Evolutionary conservation across 345 rosid species (phyloP).

Genomic region (Punica granatum): DNA sequence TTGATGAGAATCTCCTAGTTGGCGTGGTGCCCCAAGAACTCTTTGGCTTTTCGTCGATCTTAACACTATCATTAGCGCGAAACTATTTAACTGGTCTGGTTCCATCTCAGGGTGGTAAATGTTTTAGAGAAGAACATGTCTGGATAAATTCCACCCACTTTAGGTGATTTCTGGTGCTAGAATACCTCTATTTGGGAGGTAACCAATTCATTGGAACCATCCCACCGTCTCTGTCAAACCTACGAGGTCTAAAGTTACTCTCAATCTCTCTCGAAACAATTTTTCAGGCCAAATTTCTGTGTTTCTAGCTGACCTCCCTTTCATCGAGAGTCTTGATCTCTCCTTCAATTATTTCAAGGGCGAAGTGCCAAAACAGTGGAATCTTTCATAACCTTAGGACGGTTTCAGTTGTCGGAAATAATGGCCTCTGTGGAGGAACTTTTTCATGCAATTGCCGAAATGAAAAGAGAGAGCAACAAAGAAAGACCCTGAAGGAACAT

Average conservation of each 20-base stretch:
- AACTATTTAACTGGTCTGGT: not conserved
- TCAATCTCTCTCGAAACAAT: slow-evolving; percentile 8
- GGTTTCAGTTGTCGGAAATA: slow-evolving; percentile 8
- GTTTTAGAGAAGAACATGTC: slow-evolving; percentile 4
- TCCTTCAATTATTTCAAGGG: slow-evolving; percentile 12
- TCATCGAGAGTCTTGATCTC: slow-evolving; percentile 6
- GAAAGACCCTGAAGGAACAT: not conserved
- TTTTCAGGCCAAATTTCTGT: slow-evolving; percentile 1
- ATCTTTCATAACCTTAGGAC: slow-evolving; percentile 4
- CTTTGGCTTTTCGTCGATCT: not conserved
- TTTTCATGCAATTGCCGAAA: not conserved
- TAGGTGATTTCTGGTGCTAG: slow-evolving; percentile 1
- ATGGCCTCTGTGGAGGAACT: slow-evolving; percentile 7
- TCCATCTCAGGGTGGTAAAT: not conserved
- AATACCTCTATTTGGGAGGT: not conserved
- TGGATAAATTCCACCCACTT: slow-evolving; percentile 4
- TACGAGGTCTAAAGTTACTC: not conserved
- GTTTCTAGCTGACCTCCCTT: slow-evolving; percentile 1
- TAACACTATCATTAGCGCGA: not conserved
- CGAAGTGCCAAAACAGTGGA: slow-evolving; percentile 6
- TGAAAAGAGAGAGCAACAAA: not conserved
- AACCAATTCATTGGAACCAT: slow-evolving; percentile 3
- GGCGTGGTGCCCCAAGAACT: not conserved
- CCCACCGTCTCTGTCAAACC: not conserved
- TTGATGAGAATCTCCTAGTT: not conserved